These are phyloP conservation scores for Boletus rubroflammeus DNA, from an alignment of 768 basidiomycete genomes.

Conservation along the genomic window DNA sequence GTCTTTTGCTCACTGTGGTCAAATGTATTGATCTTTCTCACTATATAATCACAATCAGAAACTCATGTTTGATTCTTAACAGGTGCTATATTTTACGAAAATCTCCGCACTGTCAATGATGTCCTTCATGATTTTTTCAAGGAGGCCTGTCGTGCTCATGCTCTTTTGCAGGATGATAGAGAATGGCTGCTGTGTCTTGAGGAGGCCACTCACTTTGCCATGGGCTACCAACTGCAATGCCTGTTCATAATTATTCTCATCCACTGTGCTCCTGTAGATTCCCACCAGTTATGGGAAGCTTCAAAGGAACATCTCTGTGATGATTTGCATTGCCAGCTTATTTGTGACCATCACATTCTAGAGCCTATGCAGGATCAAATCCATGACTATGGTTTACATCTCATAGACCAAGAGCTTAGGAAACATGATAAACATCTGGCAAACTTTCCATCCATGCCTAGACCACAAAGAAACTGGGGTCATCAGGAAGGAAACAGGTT, in stretches of 20 bases:
- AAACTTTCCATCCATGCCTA: neutral
- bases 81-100: slow-evolving; percentile 22
- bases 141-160: slow-evolving; percentile 36
- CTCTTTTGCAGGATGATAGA: slow-evolving; percentile 42
- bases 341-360: too few relatives aligned
- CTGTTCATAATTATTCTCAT: neutral
- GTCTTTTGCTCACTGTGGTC: slow-evolving; percentile 37
- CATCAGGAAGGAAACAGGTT: neutral
- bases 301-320: neutral
- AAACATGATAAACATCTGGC: neutral
- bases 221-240: neutral
- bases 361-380: neutral
- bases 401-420: neutral
- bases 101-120: slow-evolving; percentile 27
- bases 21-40: too few relatives aligned
- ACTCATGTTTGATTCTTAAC: too few relatives aligned
- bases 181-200: slow-evolving; percentile 38
- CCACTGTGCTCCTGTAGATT: neutral
- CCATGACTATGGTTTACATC: neutral
- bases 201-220: neutral
- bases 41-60: too few relatives aligned
- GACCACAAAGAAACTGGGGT: neutral
- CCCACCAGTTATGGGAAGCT: neutral
- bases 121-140: neutral
- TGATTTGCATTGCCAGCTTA: too few relatives aligned